Conservation (phyloP, 1,284 basidiomycete species). For the Vanrija sp. region DNA sequence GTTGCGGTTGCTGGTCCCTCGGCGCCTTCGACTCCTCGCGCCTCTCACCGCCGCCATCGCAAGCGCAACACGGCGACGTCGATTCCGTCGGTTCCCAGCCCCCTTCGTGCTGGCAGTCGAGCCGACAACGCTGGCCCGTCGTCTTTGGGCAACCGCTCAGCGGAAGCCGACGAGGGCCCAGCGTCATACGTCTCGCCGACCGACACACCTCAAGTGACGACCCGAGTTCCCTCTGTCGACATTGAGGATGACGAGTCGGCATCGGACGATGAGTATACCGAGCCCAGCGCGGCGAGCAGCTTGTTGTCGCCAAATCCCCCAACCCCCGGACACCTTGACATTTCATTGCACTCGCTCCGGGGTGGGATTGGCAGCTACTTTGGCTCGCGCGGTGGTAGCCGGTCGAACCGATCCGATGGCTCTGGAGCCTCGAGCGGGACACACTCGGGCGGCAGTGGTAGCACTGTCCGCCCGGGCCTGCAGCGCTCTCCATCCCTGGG, state of each 20-base stretch:
- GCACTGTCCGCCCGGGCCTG: slow-evolving; percentile 2
- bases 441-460: not conserved
- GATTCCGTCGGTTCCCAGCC: slow-evolving; percentile 32
- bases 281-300: slow-evolving; percentile 5
- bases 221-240: slow-evolving; percentile 30
- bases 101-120: slow-evolving; percentile 27
- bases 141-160: not conserved
- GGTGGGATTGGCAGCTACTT: slow-evolving; percentile 36
- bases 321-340: slow-evolving; percentile 55
- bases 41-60: slow-evolving; percentile 26
- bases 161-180: slow-evolving; percentile 2
- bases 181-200: slow-evolving; percentile 43
- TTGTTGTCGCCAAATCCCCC: slow-evolving; percentile 52
- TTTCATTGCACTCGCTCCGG: slow-evolving; percentile 51
- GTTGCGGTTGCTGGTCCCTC: slow-evolving; percentile 4
- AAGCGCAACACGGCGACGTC: slow-evolving; percentile 23
- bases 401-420: too few relatives aligned
- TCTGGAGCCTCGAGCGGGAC: too few relatives aligned
- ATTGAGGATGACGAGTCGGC: slow-evolving; percentile 22
- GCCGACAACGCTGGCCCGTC: slow-evolving; percentile 15
- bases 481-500: slow-evolving; percentile 13
- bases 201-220: slow-evolving; percentile 37
- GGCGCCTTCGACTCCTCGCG: slow-evolving; percentile 6
- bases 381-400: slow-evolving; percentile 1
- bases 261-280: slow-evolving; percentile 18